Base-by-base conservation (phyloP, 2,329 filamentous ascomycete species). In the Talaromyces verruculosus region DNA sequence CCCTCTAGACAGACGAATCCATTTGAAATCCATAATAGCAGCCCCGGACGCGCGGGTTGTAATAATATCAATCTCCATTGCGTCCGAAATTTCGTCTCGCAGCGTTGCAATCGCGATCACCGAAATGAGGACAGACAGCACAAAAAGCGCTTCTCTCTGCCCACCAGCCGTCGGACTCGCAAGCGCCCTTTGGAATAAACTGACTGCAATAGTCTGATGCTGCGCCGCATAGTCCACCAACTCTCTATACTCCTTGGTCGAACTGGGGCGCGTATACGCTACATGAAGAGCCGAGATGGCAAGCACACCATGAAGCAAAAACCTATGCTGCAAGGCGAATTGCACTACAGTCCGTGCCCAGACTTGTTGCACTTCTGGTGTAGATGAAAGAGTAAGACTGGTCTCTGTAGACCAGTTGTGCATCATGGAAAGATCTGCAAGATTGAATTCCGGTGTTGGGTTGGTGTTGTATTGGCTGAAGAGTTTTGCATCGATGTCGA, bases 351-450 rank as follows among this genome's bases (percentile, higher is more conserved):
- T 69, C 41, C 70, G 69, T 30, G 69, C 68, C 72, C 72, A 75
- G 10, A 75, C 64, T 13, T 69, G 58, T 49, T 74, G 71, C 2
- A 61, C 35, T 17, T 61, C 64, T 4, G 59, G 43, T 10, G 37
- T 33, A 0, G 63, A 17, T 3, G 60, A 47, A 2, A 69, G 47
- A 4, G 63, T 66, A 3, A 25, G 25, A 33, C 72, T 74, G 30
- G 73, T 75, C 13, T 69, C 63, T 1, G 70, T 75, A 8, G 76
- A 76, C 67, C 74, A 80, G 63, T 73, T 71, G 65, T 81, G 76
- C 28, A 81, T 73, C 37, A 81, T 70, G 59, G 80, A 75, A 3
- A 80, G 69, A 65, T 80, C 78, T 15, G 51, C 55, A 2, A 65
- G 39, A 45, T 35, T 64, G 61, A 68, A 61, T 39, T 64, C 65